phyloP scores from a whole-genome alignment of 148 eudicot genomes.

The Silene uniflora region DNA sequence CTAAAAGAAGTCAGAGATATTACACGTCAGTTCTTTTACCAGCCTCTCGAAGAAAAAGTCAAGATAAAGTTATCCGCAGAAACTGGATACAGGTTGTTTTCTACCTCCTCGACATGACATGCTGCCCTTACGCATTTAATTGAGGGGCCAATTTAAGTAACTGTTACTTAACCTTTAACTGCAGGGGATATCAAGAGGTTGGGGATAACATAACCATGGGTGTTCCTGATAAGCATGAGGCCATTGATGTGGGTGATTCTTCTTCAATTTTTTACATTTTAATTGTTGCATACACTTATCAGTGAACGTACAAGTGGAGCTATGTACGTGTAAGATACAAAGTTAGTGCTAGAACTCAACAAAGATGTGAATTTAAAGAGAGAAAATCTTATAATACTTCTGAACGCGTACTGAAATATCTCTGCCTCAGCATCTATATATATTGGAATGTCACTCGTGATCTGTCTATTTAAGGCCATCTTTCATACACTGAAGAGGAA shows the following conservation, averaged over 20 bases:
- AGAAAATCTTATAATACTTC: not conserved
- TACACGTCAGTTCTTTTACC: slow-evolving; percentile 58
- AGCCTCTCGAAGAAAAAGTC: slow-evolving; percentile 73
- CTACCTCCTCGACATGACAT: not conserved
- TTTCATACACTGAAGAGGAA: no score
- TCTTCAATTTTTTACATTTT: slow-evolving; percentile 13
- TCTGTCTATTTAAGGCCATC: no score
- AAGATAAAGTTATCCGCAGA: slow-evolving; percentile 68
- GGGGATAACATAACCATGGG: slow-evolving; percentile 95
- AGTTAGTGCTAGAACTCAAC: not conserved
- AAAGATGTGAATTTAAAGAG: not conserved
- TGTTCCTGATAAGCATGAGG: slow-evolving; percentile 86
- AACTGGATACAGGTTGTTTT: slow-evolving; percentile 77
- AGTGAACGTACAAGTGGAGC: not conserved
- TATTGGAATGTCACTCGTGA: no score
- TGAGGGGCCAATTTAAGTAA: not conserved
- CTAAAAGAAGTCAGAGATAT: slow-evolving; percentile 56
- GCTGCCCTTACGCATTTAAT: not conserved
- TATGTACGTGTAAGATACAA: not conserved
- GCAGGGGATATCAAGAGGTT: slow-evolving; percentile 90
- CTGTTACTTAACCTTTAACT: slow-evolving; percentile 17
- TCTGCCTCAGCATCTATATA: no score
- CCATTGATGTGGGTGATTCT: slow-evolving; percentile 74
- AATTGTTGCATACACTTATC: not conserved
- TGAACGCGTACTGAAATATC: not conserved